Percentiles rank a stretch among this genome's conserved stretches.
Conservation (phyloP, 108 stramenopile genomes). For the Ochromonas danica region DNA sequence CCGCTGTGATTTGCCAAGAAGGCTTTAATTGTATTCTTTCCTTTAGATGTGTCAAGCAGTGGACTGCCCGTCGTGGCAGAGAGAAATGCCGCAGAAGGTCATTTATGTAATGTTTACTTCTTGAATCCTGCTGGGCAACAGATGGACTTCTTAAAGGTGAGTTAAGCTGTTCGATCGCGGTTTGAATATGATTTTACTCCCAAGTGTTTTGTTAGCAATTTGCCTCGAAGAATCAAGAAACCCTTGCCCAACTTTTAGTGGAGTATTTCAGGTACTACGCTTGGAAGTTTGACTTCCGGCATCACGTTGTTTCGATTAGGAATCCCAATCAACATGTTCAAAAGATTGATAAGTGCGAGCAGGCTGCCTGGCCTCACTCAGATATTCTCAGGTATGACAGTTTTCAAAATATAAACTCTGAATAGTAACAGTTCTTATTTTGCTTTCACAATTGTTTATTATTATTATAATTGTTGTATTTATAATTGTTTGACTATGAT, state of each 20-base stretch:
- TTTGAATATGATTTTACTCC: too few species aligned
- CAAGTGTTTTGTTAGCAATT: too few species aligned
- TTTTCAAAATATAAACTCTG: too few species aligned
- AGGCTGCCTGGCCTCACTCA: slow-evolving; percentile 84
- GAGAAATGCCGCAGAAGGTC: neutral
- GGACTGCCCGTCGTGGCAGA: too few species aligned
- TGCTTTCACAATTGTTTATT: too few species aligned
- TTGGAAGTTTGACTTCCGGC: slow-evolving; percentile 82
- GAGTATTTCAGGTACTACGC: slow-evolving; percentile 86
- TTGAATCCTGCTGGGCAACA: neutral
- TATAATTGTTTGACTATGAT: too few species aligned
- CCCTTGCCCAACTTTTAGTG: slow-evolving; percentile 75
- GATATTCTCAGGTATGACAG: too few species aligned
- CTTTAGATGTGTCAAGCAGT: too few species aligned
- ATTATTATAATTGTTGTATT: too few species aligned
- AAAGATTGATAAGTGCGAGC: slow-evolving; percentile 84
- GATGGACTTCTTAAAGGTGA: neutral
- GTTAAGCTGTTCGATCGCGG: neutral
- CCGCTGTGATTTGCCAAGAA: neutral
- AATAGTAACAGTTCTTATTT: too few species aligned
- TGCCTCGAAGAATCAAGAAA: neutral
- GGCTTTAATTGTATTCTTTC: too few species aligned
- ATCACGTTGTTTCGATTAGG: slow-evolving; percentile 72
- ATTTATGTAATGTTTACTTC: slow-evolving; percentile 25
- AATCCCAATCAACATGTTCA: slow-evolving; percentile 56